These are phyloP conservation scores for Colletotrichum musae DNA, from an alignment of 2,329 filamentous ascomycete genomes.

Conservation along the genomic window DNA sequence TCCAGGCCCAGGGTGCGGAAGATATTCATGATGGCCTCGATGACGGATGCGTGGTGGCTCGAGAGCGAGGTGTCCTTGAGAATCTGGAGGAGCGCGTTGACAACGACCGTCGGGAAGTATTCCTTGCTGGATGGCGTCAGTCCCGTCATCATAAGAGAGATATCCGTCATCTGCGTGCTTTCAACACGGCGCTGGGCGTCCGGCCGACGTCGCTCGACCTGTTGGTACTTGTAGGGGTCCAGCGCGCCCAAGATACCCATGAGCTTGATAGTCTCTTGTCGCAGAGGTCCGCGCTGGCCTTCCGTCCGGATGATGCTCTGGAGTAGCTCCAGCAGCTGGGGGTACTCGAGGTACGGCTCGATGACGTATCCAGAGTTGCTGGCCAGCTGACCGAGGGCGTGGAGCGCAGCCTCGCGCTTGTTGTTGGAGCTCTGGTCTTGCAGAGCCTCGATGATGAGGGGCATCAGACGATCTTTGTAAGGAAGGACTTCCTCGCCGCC, in stretches of 20 bases:
- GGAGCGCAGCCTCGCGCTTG: slow-evolving; percentile 92
- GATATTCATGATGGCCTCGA: slow-evolving; percentile 98
- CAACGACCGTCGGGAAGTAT: slow-evolving; percentile 98
- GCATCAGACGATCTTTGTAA: slow-evolving; percentile 94
- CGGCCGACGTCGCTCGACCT: slow-evolving; percentile 90
- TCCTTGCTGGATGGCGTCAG: slow-evolving; percentile 97
- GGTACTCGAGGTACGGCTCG: slow-evolving; percentile 94
- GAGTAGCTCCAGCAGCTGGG: slow-evolving; percentile 90
- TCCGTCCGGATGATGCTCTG: slow-evolving; percentile 96
- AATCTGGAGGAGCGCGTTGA: slow-evolving; percentile 93
- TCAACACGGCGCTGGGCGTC: slow-evolving; percentile 81
- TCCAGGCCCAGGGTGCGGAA: slow-evolving; percentile 97
- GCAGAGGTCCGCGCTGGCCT: slow-evolving; percentile 82
- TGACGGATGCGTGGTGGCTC: slow-evolving; percentile 92
- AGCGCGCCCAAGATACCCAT: slow-evolving; percentile 96
- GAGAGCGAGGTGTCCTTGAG: slow-evolving; percentile 90
- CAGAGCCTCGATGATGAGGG: slow-evolving; percentile 91
- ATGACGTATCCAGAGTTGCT: slow-evolving; percentile 99
- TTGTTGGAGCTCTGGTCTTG: slow-evolving; percentile 93
- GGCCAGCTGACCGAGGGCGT: slow-evolving; percentile 90
- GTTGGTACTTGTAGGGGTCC: slow-evolving; percentile 96
- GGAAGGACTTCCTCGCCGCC: slow-evolving; percentile 94
- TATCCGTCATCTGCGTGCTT: slow-evolving; percentile 83
- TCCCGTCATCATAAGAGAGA: slow-evolving; percentile 97
- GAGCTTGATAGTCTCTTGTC: slow-evolving; percentile 95